Evolutionary conservation across 768 basidiomycete genomes (phyloP).

Genomic region (Boletus sp.): DNA sequence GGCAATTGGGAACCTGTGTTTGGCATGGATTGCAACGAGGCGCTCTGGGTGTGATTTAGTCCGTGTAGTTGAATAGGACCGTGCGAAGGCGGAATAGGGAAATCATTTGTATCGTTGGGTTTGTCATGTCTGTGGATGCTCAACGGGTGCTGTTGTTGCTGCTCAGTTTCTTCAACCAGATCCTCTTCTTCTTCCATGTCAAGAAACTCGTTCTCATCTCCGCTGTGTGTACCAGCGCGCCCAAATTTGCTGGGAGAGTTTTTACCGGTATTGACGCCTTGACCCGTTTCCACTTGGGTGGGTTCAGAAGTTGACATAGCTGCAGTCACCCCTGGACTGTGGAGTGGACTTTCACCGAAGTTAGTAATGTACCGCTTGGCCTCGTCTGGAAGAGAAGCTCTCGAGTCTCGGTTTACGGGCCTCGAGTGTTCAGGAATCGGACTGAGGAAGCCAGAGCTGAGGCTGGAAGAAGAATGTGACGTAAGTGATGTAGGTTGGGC

Average conservation of each 20-base stretch:
- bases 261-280: background rate
- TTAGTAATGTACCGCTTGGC: conserved; percentile 69
- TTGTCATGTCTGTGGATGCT: conserved; percentile 25
- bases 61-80: conserved; percentile 7
- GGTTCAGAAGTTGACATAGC: background rate
- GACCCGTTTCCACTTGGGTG: background rate
- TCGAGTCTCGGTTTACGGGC: conserved; percentile 60
- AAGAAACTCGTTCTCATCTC: conserved; percentile 56
- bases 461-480: conserved; percentile 22
- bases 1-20: conserved; percentile 19
- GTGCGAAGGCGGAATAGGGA: conserved; percentile 46
- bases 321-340: conserved; percentile 41
- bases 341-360: conserved; percentile 61
- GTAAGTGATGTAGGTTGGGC: conserved; percentile 14
- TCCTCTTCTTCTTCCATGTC: conserved; percentile 51
- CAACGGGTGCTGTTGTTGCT: conserved; percentile 5
- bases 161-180: conserved; percentile 12
- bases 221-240: conserved; percentile 8
- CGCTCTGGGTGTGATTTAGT: conserved; percentile 7
- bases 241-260: conserved; percentile 12
- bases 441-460: conserved; percentile 15
- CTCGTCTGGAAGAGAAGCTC: conserved; percentile 73
- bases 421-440: conserved; percentile 33
- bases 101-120: conserved; percentile 48
- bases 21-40: conserved; percentile 10